phyloP scores from a whole-genome alignment of 2,329 filamentous ascomycete genomes.

The Colletotrichum sp. region DNA sequence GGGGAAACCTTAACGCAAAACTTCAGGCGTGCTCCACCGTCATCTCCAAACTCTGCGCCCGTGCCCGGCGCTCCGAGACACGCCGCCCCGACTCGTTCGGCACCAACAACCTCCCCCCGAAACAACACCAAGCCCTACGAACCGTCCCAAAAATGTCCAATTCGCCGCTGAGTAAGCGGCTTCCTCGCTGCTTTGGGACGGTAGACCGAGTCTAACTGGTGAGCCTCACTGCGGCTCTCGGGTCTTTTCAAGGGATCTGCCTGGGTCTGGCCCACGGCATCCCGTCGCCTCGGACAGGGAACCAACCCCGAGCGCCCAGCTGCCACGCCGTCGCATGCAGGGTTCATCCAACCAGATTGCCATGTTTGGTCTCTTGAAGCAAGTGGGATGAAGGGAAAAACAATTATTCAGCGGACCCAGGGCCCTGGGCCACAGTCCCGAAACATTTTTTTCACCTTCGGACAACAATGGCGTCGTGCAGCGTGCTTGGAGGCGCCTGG shows the following conservation, averaged over 20 bases:
- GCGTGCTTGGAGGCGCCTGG: not conserved
- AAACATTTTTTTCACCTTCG: not conserved
- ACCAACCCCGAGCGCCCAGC: not conserved
- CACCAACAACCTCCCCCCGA: not conserved
- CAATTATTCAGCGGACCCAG: not conserved
- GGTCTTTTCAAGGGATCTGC: not conserved
- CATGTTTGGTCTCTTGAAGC: not conserved
- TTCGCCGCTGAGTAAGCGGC: conserved; percentile 4
- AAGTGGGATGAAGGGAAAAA: not conserved
- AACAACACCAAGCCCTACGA: not conserved
- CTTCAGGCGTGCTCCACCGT: not conserved
- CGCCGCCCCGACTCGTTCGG: conserved; percentile 1
- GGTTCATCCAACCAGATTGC: not conserved
- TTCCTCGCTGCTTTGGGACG: not conserved
- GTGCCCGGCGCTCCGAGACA: not conserved
- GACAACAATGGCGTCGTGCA: not conserved
- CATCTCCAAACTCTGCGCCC: not conserved
- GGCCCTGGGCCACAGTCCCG: not conserved
- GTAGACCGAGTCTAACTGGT: not conserved
- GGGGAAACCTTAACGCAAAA: not conserved
- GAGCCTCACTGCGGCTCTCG: not conserved
- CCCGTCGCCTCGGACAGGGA: not conserved
- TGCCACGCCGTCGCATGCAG: not conserved
- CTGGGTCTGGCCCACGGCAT: not conserved
- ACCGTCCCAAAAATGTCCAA: not conserved